Conservation (phyloP, 176 grass and related monocot species). For the Puya raimondii region DNA sequence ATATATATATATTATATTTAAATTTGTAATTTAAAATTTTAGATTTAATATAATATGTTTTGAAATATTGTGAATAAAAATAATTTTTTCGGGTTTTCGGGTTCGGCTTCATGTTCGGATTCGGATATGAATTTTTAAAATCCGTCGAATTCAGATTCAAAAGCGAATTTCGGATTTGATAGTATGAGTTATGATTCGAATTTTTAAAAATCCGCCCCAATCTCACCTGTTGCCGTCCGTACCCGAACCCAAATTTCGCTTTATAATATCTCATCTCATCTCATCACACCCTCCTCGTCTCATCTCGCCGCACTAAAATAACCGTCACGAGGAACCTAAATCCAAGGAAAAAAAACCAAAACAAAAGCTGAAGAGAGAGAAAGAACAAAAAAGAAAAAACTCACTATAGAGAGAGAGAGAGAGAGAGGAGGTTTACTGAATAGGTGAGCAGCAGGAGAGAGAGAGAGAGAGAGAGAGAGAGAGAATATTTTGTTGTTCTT, state of each 20-base stretch:
- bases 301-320: slow-evolving; percentile 18
- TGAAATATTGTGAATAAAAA: no score
- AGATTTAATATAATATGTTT: no score
- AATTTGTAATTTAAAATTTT: no score
- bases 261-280: not conserved
- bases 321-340: slow-evolving; percentile 23
- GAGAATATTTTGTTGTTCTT: not conserved
- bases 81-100: no score
- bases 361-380: slow-evolving; percentile 6
- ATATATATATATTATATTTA: no score
- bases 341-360: not conserved
- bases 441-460: not conserved
- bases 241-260: not conserved
- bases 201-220: no score
- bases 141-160: no score
- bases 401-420: not conserved
- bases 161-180: no score
- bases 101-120: no score
- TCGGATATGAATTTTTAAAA: no score
- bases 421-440: not conserved
- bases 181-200: no score
- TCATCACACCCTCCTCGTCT: not conserved
- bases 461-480: not conserved
- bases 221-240: no score
- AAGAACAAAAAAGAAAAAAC: not conserved